Evolutionary conservation across 2,329 filamentous ascomycete genomes (phyloP), one percentile per base, ranked within the genome.

Genomic region (Colletotrichum plurivorum): DNA sequence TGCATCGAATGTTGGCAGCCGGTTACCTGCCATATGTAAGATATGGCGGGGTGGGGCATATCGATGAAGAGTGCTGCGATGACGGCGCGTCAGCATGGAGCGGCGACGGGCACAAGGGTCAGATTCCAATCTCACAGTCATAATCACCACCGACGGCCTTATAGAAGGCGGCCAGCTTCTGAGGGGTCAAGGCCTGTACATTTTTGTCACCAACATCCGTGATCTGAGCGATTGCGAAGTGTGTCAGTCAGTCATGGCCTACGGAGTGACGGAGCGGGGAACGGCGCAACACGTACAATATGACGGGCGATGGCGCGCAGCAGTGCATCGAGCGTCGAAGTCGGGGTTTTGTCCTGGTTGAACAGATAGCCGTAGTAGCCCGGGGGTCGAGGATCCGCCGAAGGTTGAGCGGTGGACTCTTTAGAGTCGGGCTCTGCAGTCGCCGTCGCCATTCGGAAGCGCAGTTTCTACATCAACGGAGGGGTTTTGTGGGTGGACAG

Each of bases 1-100:
- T 97, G 93, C 31, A 98, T 86, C 57, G 90, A 91, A 81, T 98
- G 95, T 75, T 94, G 93, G 78, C 95, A 98, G 73, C 95, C 96
- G 59, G 97, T 89, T 8, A 93, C 93, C 76, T 94, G 93, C 86
- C 97, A 98, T 72, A 98, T 96, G 82, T 94, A 97, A 31, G 95
- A 96, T 71, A 99, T 90, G 51, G 92, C 91, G 45, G 89, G 84
- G 69, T 91, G 83, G 20, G 92, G 90, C 41, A 92, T 93, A 3
- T 91, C 87, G 49, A 95, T 84, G 78, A 98, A 98, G 62, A 98
- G 88, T 25, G 87, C 88, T 89, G 73, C 69, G 57, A 22, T 73
- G 61, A 73, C 71, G 64, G 15, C n/a, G 10, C 25, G 67, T 70
- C 57, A 70, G 67, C 58, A 63, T 41, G 45, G 15, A 18, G 41